phyloP scores from a whole-genome alignment of 371 early-diverging fungal species.

The Mortierella sp. region DNA sequence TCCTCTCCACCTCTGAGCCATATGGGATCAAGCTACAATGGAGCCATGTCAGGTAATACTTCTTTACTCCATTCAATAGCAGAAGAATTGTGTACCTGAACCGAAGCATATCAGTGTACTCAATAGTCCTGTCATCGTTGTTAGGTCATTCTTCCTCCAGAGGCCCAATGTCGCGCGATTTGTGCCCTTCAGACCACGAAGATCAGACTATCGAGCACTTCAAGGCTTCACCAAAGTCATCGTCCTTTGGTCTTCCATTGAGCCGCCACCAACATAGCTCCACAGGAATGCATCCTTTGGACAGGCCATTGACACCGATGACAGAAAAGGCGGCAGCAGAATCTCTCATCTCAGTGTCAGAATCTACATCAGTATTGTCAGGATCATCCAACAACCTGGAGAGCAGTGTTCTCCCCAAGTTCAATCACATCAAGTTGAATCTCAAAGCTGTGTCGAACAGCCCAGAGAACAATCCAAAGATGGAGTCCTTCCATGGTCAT shows the following conservation, averaged over 20 bases:
- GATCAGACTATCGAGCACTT: neutral
- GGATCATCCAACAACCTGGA: neutral
- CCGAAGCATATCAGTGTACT: no score
- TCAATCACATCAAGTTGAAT: constrained; percentile 30
- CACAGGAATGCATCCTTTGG: constrained; percentile 14
- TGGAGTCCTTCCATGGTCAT: constrained; percentile 7
- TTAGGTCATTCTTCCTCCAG: no score
- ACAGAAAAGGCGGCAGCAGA: constrained; percentile 8
- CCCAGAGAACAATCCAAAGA: constrained; percentile 27
- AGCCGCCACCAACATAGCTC: constrained; percentile 13
- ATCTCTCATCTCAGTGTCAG: constrained; percentile 1
- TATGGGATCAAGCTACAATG: neutral
- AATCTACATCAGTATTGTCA: neutral
- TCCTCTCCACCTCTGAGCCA: constrained; percentile 1
- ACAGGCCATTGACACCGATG: neutral
- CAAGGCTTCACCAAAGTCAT: constrained; percentile 19
- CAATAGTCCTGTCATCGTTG: no score
- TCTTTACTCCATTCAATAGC: no score
- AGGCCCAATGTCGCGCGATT: constrained; percentile 2
- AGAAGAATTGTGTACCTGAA: constrained; percentile 1
- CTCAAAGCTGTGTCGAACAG: constrained; percentile 39
- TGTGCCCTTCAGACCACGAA: neutral
- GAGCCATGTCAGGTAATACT: constrained; percentile 5
- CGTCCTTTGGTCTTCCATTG: constrained; percentile 10
- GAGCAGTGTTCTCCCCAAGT: constrained; percentile 6